These are phyloP conservation scores for Sphagnurus paluster DNA, from an alignment of 1,284 basidiomycete genomes.

Conservation along the genomic window DNA sequence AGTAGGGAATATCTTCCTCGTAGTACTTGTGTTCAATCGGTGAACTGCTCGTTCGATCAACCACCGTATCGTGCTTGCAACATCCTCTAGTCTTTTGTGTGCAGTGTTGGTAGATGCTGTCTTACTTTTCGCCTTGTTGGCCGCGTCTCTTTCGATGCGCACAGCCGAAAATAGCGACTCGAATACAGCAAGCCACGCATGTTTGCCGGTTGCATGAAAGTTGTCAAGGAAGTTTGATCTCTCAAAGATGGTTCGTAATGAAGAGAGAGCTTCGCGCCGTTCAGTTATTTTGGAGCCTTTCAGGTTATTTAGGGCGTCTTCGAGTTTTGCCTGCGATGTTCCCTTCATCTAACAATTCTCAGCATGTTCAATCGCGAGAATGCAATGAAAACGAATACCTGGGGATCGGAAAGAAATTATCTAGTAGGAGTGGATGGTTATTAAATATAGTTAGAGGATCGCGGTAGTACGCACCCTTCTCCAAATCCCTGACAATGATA, in stretches of 20 bases:
- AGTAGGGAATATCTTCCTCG: conserved; percentile 64
- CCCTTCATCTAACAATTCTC: conserved; percentile 6
- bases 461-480: not conserved
- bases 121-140: conserved; percentile 47
- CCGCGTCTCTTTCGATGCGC: conserved; percentile 57
- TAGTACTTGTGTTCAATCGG: conserved; percentile 52
- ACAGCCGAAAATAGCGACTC: conserved; percentile 74
- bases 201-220: too few species aligned
- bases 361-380: not conserved
- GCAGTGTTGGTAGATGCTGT: conserved; percentile 39
- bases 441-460: not conserved
- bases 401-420: not conserved
- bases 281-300: conserved; percentile 72
- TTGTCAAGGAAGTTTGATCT: conserved; percentile 51
- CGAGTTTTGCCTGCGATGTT: conserved; percentile 39
- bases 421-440: not conserved
- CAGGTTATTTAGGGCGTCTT: conserved; percentile 52
- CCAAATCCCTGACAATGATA: not conserved
- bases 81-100: conserved; percentile 59
- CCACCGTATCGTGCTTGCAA: conserved; percentile 69
- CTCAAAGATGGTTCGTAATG: conserved; percentile 63
- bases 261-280: conserved; percentile 63
- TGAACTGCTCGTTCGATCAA: conserved; percentile 60
- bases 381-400: not conserved
- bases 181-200: conserved; percentile 73